These are phyloP conservation scores for Triticum timopheevii DNA, from an alignment of 176 grass and related monocot genomes.

Conservation along the genomic window DNA sequence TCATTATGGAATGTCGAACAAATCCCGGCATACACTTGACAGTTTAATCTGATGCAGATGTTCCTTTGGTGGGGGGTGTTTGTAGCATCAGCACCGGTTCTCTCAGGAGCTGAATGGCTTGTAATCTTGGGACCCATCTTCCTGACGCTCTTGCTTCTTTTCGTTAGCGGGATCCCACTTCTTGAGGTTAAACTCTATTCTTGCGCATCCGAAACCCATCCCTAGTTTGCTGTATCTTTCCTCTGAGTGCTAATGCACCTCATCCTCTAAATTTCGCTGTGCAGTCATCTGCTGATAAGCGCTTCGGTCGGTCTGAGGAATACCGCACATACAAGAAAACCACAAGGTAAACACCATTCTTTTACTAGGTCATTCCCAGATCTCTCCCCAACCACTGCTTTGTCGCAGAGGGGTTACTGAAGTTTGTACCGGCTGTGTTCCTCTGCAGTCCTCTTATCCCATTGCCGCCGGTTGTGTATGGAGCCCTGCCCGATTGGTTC, in stretches of 20 bases:
- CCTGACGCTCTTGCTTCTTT: slow-evolving; percentile 77
- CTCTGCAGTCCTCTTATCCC: slow-evolving; percentile 82
- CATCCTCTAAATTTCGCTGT: background rate
- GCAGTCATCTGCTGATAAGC: slow-evolving; percentile 83
- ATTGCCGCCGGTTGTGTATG: slow-evolving; percentile 69
- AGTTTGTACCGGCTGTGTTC: slow-evolving; percentile 1
- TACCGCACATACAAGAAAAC: slow-evolving; percentile 81
- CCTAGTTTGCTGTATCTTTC: background rate
- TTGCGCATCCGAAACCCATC: background rate
- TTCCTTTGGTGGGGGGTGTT: slow-evolving; percentile 98
- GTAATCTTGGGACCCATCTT: slow-evolving; percentile 84
- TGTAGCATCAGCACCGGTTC: slow-evolving; percentile 76
- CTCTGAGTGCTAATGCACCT: background rate
- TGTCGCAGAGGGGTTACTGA: background rate
- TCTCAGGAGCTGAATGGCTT: slow-evolving; percentile 81
- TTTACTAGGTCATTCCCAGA: background rate
- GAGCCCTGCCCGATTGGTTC: slow-evolving; percentile 76
- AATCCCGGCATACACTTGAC: background rate
- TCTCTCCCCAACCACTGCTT: background rate
- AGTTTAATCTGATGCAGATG: slow-evolving; percentile 51
- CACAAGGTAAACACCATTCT: slow-evolving; percentile 57
- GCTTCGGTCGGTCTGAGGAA: slow-evolving; percentile 50
- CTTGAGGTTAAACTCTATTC: slow-evolving; percentile 61
- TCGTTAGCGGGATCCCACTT: slow-evolving; percentile 89
- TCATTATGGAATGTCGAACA: background rate